Base-by-base conservation (phyloP, 2,329 filamentous ascomycete genomes). In the Dactylellina parvicollis region DNA sequence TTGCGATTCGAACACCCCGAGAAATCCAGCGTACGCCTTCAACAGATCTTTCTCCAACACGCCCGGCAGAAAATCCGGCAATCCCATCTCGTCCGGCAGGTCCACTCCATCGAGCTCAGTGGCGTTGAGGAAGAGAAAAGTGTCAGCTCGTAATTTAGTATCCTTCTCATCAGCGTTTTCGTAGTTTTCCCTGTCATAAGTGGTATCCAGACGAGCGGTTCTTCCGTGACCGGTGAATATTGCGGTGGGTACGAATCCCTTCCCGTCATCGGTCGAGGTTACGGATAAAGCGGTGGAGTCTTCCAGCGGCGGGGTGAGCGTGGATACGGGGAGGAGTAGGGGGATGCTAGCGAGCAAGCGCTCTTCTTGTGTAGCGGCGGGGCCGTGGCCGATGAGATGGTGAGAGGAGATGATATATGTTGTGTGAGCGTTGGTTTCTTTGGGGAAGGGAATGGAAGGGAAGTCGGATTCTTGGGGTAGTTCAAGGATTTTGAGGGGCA, bases 371-470 rank as follows among this genome's bases (percentile, higher is more conserved):
- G 70, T 74, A 1, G 61, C 70, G 8, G 70, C 55, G 10, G 70
- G 70, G 4, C 70, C 70, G 8, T 74, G 70, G 12, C 70, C 70
- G 22, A 74, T 52, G 9, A 74, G 52, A 14, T 16, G 24, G 55
- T 74, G 70, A 9, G 61, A 74, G 14, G 70, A 74, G 18, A 74
- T 67, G 12, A 74, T 66, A 10, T 66, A 67, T n/a, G 55, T 74
- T 49, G 55, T 74, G 55, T 62, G 67, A 10, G 20, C 49, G 16
- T 55, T 3, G 28, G 36, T 67, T 4, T 52, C 36, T 2, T 4
- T 10, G 9, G 34, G 40, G 4, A 47, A 49, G 18, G 54, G 42
- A 12, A 47, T 49, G 8, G 1, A 4, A n/a, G 70, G 70, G 32
- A 74, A 74, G 38, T 67, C 70, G 4, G 26, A 40, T 47, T 74